phyloP scores from a whole-genome alignment of 192 early-diverging fungal genomes.

The Entomortierella beljakovae region DNA sequence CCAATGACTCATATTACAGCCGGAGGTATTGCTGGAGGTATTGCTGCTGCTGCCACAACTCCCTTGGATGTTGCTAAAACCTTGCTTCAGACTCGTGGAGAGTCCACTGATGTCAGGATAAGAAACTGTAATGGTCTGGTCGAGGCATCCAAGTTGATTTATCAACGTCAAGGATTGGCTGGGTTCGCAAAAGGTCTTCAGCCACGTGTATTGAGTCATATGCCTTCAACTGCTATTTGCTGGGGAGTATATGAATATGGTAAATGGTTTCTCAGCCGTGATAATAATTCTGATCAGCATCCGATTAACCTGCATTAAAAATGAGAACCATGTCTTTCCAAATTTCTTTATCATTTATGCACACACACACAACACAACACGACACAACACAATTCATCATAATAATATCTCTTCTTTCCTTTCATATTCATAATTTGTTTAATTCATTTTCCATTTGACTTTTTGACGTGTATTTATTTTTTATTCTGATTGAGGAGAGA shows the following conservation, averaged over 20 bases:
- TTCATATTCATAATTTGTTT: neutral
- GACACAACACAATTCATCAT: no score
- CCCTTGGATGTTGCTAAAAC: slow-evolving; percentile 98
- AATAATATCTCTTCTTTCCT: no score
- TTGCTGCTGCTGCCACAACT: slow-evolving; percentile 89
- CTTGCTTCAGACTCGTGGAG: slow-evolving; percentile 92
- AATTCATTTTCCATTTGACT: no score
- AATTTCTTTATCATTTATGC: slow-evolving; percentile 1
- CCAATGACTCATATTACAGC: slow-evolving; percentile 87
- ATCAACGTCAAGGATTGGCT: slow-evolving; percentile 73
- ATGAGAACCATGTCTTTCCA: neutral
- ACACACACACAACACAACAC: neutral
- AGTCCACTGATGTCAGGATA: slow-evolving; percentile 76
- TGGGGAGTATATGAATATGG: slow-evolving; percentile 95
- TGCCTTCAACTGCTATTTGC: slow-evolving; percentile 94
- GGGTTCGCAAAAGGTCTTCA: slow-evolving; percentile 86
- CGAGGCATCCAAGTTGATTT: slow-evolving; percentile 81
- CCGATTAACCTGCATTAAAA: slow-evolving; percentile 45
- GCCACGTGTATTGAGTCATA: slow-evolving; percentile 89
- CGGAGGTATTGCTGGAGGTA: slow-evolving; percentile 89
- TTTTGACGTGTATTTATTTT: no score
- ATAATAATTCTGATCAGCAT: slow-evolving; percentile 30
- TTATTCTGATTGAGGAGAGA: no score
- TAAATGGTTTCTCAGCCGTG: slow-evolving; percentile 72
- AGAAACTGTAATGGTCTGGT: slow-evolving; percentile 76